These are phyloP conservation scores for Arthrobotrys conoides DNA, from an alignment of 2,329 filamentous ascomycete species.

Conservation along the genomic window DNA sequence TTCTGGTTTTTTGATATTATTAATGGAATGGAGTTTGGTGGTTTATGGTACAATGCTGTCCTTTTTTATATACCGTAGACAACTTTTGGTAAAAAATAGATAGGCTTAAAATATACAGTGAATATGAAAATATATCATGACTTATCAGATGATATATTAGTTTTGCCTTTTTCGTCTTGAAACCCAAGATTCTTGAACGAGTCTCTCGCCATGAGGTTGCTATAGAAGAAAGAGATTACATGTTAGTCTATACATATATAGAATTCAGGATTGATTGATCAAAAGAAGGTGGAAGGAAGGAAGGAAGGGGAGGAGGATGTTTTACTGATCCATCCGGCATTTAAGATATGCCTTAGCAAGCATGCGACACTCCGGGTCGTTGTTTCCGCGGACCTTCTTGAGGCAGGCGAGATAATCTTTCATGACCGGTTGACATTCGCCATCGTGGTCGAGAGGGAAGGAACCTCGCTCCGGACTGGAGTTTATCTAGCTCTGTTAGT, in stretches of 20 bases:
- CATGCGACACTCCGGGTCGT: conserved; percentile 85
- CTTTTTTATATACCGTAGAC: not conserved
- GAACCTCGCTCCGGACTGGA: conserved; percentile 87
- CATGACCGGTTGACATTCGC: conserved; percentile 94
- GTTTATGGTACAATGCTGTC: conserved; percentile 10
- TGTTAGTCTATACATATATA: not conserved
- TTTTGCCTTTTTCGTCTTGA: conserved; percentile 67
- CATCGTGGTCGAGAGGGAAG: conserved; percentile 96
- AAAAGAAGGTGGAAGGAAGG: not conserved
- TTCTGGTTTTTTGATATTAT: conserved; percentile 7
- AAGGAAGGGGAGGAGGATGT: not conserved
- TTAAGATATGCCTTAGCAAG: conserved; percentile 89
- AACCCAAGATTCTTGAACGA: conserved; percentile 96
- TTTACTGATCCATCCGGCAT: conserved; percentile 96
- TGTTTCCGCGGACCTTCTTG: conserved; percentile 84
- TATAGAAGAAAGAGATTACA: conserved; percentile 65
- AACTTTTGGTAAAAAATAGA: not conserved
- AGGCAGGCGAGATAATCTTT: conserved; percentile 87
- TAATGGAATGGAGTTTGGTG: conserved; percentile 28
- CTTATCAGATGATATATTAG: conserved; percentile 2
- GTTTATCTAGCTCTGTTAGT: conserved; percentile 42
- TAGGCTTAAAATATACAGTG: conserved; percentile 14
- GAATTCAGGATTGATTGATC: not conserved
- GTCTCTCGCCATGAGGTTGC: conserved; percentile 95
- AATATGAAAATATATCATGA: conserved; percentile 6